Conservation (phyloP, 2,329 filamentous ascomycete genomes). For the Coniochaeta sp. region DNA sequence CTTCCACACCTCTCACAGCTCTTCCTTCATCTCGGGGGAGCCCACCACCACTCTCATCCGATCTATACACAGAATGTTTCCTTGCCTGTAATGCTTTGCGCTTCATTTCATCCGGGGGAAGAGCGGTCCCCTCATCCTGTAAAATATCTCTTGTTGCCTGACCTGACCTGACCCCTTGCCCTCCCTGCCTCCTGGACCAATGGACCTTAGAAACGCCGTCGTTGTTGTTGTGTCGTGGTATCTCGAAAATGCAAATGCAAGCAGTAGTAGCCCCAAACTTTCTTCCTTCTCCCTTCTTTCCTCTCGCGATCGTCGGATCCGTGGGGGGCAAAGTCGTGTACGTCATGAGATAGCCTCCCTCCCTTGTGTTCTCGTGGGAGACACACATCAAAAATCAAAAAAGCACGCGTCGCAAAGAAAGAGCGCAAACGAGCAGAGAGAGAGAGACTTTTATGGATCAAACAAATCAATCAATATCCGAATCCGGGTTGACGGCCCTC, state of each 20-base stretch:
- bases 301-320: no score
- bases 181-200: no score
- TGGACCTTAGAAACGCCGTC: no score
- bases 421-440: neutral
- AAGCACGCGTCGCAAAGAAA: neutral
- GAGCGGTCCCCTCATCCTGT: neutral
- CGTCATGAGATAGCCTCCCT: constrained; percentile 17
- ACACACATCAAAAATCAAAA: constrained; percentile 2
- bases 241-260: constrained; percentile 33
- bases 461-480: constrained; percentile 28
- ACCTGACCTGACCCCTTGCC: no score
- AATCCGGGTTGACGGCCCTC: constrained; percentile 58
- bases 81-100: neutral
- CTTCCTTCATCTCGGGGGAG: no score
- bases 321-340: constrained; percentile 15
- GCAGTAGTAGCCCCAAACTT: constrained; percentile 21
- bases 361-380: neutral
- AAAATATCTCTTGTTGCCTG: neutral
- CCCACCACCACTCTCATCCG: no score
- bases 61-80: neutral
- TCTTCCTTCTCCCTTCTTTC: no score
- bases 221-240: constrained; percentile 37
- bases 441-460: no score
- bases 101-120: neutral
- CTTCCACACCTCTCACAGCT: no score